These are phyloP conservation scores for Aspergillus japonicus DNA, from an alignment of 2,329 filamentous ascomycete genomes.

Conservation along the genomic window DNA sequence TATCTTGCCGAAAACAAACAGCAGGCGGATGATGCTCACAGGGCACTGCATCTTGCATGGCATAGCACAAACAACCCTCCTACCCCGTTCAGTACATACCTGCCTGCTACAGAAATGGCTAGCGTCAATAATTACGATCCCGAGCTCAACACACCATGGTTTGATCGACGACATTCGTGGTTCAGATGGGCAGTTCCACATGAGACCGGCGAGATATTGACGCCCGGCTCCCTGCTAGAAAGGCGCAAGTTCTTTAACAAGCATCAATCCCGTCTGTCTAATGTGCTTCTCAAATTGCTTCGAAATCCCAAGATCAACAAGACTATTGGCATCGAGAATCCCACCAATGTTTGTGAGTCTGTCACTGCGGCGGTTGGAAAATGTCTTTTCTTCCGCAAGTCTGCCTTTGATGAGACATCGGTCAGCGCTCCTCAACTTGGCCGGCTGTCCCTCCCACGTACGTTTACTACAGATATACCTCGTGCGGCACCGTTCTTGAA, in stretches of 20 bases:
- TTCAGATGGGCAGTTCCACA: constrained; percentile 39
- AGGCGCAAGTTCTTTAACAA: constrained; percentile 26
- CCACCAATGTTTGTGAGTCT: constrained; percentile 28
- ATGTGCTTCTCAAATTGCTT: constrained; percentile 34
- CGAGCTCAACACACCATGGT: constrained; percentile 28
- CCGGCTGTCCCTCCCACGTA: constrained; percentile 27
- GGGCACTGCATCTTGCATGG: constrained; percentile 35
- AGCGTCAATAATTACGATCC: constrained; percentile 26
- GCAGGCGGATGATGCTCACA: constrained; percentile 34
- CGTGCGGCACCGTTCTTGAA: constrained; percentile 34
- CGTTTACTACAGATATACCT: constrained; percentile 37
- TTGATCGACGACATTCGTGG: constrained; percentile 36
- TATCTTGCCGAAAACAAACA: constrained; percentile 35
- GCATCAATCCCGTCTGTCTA: constrained; percentile 32
- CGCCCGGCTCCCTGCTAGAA: constrained; percentile 20
- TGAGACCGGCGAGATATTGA: neutral
- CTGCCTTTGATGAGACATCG: constrained; percentile 18
- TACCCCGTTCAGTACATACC: constrained; percentile 37
- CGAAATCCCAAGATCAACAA: constrained; percentile 9
- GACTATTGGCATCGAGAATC: neutral
- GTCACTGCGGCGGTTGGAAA: constrained; percentile 40
- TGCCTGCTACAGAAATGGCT: constrained; percentile 29
- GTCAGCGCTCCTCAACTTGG: constrained; percentile 34
- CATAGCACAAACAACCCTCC: constrained; percentile 19
- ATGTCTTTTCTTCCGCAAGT: constrained; percentile 37